Evolutionary conservation across 306 rosid genomes (phyloP).

Genomic region (Cicer arietinum): DNA sequence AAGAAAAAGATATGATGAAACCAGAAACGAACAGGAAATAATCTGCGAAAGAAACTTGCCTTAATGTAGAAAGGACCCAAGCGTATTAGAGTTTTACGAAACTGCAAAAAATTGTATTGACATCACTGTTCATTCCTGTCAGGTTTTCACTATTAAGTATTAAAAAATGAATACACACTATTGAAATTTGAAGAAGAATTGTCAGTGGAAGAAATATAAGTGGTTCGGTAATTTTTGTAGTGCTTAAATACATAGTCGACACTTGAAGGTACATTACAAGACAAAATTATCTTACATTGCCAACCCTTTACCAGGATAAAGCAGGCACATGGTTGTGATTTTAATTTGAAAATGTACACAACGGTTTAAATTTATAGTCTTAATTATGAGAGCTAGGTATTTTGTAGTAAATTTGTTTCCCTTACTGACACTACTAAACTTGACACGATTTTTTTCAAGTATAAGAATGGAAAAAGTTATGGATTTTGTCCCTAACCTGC

Average conservation of each 20-base stretch:
- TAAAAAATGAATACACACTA: conserved; percentile 32
- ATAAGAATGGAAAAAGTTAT: not conserved
- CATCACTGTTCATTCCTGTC: conserved; percentile 47
- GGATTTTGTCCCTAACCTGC: conserved; percentile 4
- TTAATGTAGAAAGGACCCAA: conserved; percentile 97
- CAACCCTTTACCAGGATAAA: conserved; percentile 20
- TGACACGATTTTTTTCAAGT: not conserved
- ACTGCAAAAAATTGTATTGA: conserved; percentile 71
- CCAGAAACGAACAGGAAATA: conserved; percentile 41
- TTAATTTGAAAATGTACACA: not conserved
- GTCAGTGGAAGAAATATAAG: conserved; percentile 22
- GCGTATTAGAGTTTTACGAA: conserved; percentile 87
- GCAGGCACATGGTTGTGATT: not conserved
- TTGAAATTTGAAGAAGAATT: conserved; percentile 15
- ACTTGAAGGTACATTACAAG: conserved; percentile 29
- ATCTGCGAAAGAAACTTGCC: conserved; percentile 62
- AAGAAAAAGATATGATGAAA: conserved; percentile 7
- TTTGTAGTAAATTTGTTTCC: not conserved
- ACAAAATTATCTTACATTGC: conserved; percentile 28
- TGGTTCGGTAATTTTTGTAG: conserved; percentile 24
- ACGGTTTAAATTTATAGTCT: conserved; percentile 1
- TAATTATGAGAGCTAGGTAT: not conserved
- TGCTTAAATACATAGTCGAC: not conserved
- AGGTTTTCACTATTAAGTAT: conserved; percentile 42
- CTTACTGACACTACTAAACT: not conserved